phyloP scores from a whole-genome alignment of 192 early-diverging fungal species.

The Linnemannia schmuckeri region DNA sequence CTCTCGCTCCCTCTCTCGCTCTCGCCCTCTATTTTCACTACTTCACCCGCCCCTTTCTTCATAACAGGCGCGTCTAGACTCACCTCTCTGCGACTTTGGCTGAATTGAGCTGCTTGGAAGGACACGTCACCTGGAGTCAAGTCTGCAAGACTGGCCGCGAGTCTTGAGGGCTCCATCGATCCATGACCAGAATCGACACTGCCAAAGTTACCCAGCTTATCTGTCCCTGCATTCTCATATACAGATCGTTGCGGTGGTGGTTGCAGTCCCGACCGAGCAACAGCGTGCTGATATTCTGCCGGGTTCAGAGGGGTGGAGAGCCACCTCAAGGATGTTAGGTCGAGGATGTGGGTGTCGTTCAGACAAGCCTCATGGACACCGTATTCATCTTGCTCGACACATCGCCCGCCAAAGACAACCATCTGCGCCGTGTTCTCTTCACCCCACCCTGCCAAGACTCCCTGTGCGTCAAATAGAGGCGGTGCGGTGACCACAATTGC shows the following conservation, averaged over 20 bases:
- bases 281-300: background rate
- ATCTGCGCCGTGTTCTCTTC: conserved; percentile 67
- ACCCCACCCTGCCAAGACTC: conserved; percentile 36
- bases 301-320: conserved; percentile 32
- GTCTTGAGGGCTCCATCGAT: conserved; percentile 14
- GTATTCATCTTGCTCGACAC: conserved; percentile 60
- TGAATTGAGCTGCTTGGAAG: background rate
- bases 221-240: background rate
- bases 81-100: conserved; percentile 1
- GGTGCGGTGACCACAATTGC: conserved; percentile 47
- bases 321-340: conserved; percentile 61
- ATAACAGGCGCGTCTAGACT: background rate
- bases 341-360: conserved; percentile 65
- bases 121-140: background rate
- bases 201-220: background rate
- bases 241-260: background rate
- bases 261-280: background rate
- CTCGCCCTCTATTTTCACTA: background rate
- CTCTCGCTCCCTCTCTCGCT: background rate
- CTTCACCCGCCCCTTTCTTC: background rate
- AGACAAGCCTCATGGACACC: conserved; percentile 63
- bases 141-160: background rate
- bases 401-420: conserved; percentile 80
- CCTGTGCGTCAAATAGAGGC: conserved; percentile 28
- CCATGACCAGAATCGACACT: conserved; percentile 5